These are phyloP conservation scores for Phytophthora agathidicida DNA, from an alignment of 352 stramenopile genomes.

Conservation along the genomic window DNA sequence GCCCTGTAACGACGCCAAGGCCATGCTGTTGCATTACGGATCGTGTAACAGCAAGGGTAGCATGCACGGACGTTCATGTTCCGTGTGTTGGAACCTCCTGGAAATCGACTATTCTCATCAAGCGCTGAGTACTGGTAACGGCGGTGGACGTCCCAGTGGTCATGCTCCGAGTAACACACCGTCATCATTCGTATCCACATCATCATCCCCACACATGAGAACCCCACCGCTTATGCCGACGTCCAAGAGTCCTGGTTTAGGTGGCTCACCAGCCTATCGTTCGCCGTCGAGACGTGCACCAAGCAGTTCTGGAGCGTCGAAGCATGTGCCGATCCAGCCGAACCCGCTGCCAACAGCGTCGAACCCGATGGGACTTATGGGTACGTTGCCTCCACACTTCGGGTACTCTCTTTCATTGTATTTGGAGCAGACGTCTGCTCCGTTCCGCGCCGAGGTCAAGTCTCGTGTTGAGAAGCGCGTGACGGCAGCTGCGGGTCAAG, in stretches of 20 bases:
- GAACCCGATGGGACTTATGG: conserved; percentile 71
- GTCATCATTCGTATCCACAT: conserved; percentile 29
- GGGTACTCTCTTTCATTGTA: conserved; percentile 72
- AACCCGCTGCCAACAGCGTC: conserved; percentile 76
- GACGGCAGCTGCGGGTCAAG: conserved; percentile 68
- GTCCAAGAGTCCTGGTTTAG: conserved; percentile 20
- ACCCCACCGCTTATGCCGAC: conserved; percentile 27
- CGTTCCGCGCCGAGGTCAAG: conserved; percentile 74
- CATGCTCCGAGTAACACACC: conserved; percentile 24
- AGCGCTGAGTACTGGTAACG: conserved; percentile 40
- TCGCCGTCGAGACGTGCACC: conserved; percentile 27
- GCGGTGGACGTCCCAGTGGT: conserved; percentile 7
- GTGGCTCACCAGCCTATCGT: conserved; percentile 24
- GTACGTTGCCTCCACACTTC: conserved; percentile 59
- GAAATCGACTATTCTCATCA: conserved; percentile 78
- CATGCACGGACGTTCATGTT: conserved; percentile 51
- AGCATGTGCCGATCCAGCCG: conserved; percentile 79
- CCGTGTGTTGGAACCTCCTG: conserved; percentile 64
- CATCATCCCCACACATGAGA: conserved; percentile 23
- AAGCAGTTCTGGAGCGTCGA: conserved; percentile 23
- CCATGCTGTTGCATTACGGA: conserved; percentile 74
- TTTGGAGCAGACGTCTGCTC: conserved; percentile 71
- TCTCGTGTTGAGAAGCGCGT: conserved; percentile 80
- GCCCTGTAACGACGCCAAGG: conserved; percentile 78
- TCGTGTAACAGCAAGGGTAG: conserved; percentile 56